Evolutionary conservation across 768 basidiomycete species (phyloP), one percentile per base, ranked within the genome.

Genomic region (Hygrophorus pudorinus): DNA sequence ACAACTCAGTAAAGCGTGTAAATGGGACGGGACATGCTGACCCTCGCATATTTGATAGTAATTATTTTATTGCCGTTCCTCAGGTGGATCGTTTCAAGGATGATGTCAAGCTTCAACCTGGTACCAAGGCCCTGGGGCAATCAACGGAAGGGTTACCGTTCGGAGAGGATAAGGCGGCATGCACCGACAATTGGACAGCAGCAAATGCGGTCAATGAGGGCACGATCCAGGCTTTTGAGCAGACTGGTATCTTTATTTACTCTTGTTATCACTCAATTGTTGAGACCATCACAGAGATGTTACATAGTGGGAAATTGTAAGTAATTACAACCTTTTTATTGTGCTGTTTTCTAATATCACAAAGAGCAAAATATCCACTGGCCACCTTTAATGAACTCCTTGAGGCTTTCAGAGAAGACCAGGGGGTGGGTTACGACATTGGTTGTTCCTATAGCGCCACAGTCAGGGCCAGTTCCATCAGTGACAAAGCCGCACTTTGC

Each of bases 361-460:
- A 11, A 20, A 61, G 61, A 4, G 48, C 57, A 2, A 61, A 61
- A 37, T 62, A 62, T 42, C 49, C 53, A 0, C 45, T 63, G 6
- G 59, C 61, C 5, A 46, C 54, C 7, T 38, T 53, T 11, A 48
- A 53, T 11, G 27, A 40, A 20, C 45, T 60, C 8, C 49, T 57
- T 10, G 43, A 58, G 7, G 48, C 44, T 4, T 55, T 56, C 42
- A 55, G 57, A 10, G 8, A 24, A 6, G 27, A 45, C 17, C 38
- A 59, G 9, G 48, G 50, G 2, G 50, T 52, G 4, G 62, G 62
- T 1, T 63, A 56, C 34, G 59, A 65, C 35, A 62, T 63, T 17
- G 54, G 56, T 2, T 65, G 63, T 42, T 45, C 44, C 18, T 59
- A 60, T 39, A 33, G 45, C 18, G 48, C 32, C 12, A 62, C 57